Evolutionary conservation across 1,284 basidiomycete genomes (phyloP), one percentile per base, ranked within the genome.

Genomic region (Ceratobasidium sp.): DNA sequence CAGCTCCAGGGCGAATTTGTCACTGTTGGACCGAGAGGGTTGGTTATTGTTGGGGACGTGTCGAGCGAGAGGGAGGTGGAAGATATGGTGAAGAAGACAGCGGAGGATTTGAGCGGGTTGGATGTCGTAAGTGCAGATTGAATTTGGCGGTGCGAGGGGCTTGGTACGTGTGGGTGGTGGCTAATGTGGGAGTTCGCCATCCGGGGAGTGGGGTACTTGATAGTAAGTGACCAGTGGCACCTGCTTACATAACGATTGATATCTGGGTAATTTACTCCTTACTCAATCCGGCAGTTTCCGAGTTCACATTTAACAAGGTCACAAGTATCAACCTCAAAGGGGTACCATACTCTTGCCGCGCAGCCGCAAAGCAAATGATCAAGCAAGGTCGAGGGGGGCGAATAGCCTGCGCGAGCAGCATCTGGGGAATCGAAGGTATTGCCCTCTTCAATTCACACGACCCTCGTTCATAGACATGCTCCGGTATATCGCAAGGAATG

Each of bases 321-420:
- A 52, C 78, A 17, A 69, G 73, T 1, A 76, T 80, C 50, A 81
- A 81, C 47, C 74, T 77, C 42, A 75, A 75, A 38, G 79, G 80
- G 34, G 75, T 77, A 0, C 76, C 80, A 57, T 72, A 78, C 29
- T 81, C 78, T 69, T 80, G 80, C 54, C 78, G 80, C 71, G 76
- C 78, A 15, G 79, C 79, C 1, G 80, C 78, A 17, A 47, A 58
- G 4, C 76, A 77, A 38, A 78, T 80, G 78, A 75, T 80, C 43
- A 70, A 70, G 60, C 79, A 80, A 73, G 79, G 74, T 12, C 34
- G 72, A 2, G 79, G 81, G 8, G 81, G 81, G 6, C 72, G 79
- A 40, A 78, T 82, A 1, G 76, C 82, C 20, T 79, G 79, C 27
- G 42, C 60, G 27, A 60, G 31, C 38, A 60, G 57, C 42, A 20